phyloP scores from a whole-genome alignment of 345 rosid genomes.

The Draba incana region DNA sequence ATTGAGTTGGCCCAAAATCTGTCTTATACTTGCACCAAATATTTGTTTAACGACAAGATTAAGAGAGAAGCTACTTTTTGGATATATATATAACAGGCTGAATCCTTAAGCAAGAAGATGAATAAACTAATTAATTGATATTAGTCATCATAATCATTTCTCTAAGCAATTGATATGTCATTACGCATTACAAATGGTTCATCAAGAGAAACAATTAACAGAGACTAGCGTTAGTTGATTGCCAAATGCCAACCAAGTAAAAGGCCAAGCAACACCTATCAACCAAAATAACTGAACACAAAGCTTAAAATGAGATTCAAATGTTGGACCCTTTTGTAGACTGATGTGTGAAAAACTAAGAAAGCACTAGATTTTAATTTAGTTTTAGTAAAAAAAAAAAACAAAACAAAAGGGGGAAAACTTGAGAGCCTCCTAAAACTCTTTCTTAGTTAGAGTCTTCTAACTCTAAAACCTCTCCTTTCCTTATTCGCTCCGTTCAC shows the following conservation, averaged over 20 bases:
- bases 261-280: slow-evolving; percentile 73
- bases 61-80: background rate
- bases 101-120: background rate
- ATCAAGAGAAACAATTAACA: slow-evolving; percentile 4
- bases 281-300: slow-evolving; percentile 66
- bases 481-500: slow-evolving; percentile 14
- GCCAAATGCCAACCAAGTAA: slow-evolving; percentile 93
- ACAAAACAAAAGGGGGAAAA: too few species aligned
- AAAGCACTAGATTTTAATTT: too few species aligned
- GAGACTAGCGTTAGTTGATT: slow-evolving; percentile 4
- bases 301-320: slow-evolving; percentile 23
- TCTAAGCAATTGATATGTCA: background rate
- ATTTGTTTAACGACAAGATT: slow-evolving; percentile 11
- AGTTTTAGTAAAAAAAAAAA: too few species aligned
- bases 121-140: background rate
- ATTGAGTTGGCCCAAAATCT: too few species aligned
- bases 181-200: background rate
- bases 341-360: background rate
- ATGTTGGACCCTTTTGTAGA: slow-evolving; percentile 10
- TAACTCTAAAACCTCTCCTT: slow-evolving; percentile 17
- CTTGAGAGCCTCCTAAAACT: background rate
- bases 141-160: slow-evolving; percentile 2
- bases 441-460: background rate
- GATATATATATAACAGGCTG: background rate
- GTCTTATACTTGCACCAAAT: background rate